These are phyloP conservation scores for Candida schatavii DNA, from an alignment of 805 yeast genomes.

Conservation along the genomic window DNA sequence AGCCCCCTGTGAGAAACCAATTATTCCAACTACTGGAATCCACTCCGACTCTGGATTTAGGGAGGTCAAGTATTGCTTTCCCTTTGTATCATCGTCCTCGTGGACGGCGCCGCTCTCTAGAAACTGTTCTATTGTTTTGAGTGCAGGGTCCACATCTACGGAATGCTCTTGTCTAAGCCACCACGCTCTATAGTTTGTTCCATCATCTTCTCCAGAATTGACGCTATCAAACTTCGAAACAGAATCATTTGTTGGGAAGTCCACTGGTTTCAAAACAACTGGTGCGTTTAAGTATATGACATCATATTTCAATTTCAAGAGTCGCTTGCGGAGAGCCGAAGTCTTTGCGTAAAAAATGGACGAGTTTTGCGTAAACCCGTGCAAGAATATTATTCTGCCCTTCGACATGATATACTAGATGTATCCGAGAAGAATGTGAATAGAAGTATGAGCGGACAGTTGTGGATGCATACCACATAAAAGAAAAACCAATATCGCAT, in stretches of 20 bases:
- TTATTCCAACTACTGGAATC: slow-evolving; percentile 78
- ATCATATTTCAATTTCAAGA: slow-evolving; percentile 64
- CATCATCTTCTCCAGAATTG: slow-evolving; percentile 30
- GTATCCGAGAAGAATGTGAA: too few relatives aligned
- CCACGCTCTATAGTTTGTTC: slow-evolving; percentile 62
- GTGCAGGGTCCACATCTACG: slow-evolving; percentile 46
- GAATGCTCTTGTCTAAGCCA: slow-evolving; percentile 52
- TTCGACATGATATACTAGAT: slow-evolving; percentile 12
- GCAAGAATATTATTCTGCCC: slow-evolving; percentile 75
- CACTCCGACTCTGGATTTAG: slow-evolving; percentile 11
- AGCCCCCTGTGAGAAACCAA: slow-evolving; percentile 96
- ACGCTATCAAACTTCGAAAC: slow-evolving; percentile 47
- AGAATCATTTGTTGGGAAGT: slow-evolving; percentile 68
- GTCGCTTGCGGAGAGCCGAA: slow-evolving; percentile 78
- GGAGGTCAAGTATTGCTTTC: slow-evolving; percentile 5
- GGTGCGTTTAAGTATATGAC: slow-evolving; percentile 83
- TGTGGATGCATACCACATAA: too few relatives aligned
- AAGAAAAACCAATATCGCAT: too few relatives aligned
- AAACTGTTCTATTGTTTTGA: slow-evolving; percentile 47
- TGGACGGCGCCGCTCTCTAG: slow-evolving; percentile 55
- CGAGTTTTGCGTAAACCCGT: slow-evolving; percentile 88
- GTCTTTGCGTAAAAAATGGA: slow-evolving; percentile 83
- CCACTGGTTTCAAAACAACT: slow-evolving; percentile 56
- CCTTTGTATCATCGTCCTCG: slow-evolving; percentile 24
- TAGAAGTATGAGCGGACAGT: too few relatives aligned